Base-by-base conservation (phyloP, 2,329 filamentous ascomycete species). In the Pseudogymnoascus sp. region DNA sequence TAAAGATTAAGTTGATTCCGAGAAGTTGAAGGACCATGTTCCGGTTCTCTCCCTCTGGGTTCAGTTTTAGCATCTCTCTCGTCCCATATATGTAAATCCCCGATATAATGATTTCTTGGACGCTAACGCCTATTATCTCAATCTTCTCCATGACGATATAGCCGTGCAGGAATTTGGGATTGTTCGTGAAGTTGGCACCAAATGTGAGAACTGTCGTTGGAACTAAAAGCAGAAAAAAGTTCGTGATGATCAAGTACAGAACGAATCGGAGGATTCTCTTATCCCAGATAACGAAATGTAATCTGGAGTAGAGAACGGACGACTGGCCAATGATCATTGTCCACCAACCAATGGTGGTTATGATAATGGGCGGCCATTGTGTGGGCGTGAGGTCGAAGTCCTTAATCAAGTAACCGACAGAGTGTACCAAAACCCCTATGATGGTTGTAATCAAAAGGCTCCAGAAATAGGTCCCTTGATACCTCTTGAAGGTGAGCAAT, bases 261-360 rank as follows among this genome's bases (percentile, higher is more conserved):
- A 81, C 77, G 20, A 73, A 76, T 4, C 73, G 74, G 1, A 83
- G 72, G 14, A 78, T 70, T 20, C 72, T 69, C 6, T 76, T 74
- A 41, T 80, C 78, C 6, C 75, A 76, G 2, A 80, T 72, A 7
- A 84, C 76, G 2, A 84, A 74, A 65, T 83, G 79, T 2, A 84
- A 74, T 20, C 81, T 77, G 2, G 80, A 83, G 70, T 80, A 84
- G 2, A 84, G 73, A 7, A 84, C 81, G 20, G 82, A 65, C 1
- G 78, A 78, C 66, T 83, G 79, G 0, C 81, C 81, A n/a, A 79
- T 81, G 0, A 83, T 74, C 80, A 84, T 82, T 3, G 72, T 67
- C 67, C 75, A 80, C 81, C 81, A 83, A 1, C 81, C 81, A 38
- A 79, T 58, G 25, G 28, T 37, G 16, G 16, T 38, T 6, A 57